phyloP scores from a whole-genome alignment of 257 asterid species.

The Solanum ossicruentum region DNA sequence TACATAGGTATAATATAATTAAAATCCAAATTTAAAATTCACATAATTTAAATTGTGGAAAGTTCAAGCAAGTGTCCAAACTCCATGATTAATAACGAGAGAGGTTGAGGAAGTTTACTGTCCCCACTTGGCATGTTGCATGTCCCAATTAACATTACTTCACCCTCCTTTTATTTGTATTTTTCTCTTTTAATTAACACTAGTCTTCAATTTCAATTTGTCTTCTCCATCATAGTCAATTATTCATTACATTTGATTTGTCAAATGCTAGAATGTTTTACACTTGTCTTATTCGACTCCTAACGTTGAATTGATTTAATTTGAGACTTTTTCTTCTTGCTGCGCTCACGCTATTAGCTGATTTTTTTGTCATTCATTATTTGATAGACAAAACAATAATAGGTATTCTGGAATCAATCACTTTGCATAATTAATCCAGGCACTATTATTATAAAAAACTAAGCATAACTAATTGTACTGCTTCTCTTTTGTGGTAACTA shows the following conservation, averaged over 20 bases:
- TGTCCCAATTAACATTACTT: background rate
- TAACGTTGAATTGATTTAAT: background rate
- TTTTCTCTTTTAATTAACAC: background rate
- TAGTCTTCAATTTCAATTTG: background rate
- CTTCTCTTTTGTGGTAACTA: too few relatives aligned
- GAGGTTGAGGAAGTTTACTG: constrained; percentile 9
- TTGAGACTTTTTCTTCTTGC: background rate
- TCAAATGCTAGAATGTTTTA: background rate
- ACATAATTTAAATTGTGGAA: background rate
- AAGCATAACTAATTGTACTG: too few relatives aligned
- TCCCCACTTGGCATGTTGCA: background rate
- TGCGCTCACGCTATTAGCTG: too few relatives aligned
- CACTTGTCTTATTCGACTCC: background rate
- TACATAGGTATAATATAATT: background rate
- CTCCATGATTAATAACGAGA: constrained; percentile 8
- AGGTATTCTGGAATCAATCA: too few relatives aligned
- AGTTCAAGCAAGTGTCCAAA: constrained; percentile 29
- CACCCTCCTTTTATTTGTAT: background rate
- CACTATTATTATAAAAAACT: too few relatives aligned
- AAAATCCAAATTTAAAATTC: too few relatives aligned
- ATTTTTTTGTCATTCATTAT: too few relatives aligned
- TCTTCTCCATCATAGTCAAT: background rate
- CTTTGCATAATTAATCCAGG: too few relatives aligned
- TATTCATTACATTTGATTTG: background rate
- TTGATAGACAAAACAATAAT: too few relatives aligned